Evolutionary conservation across 495 filamentous ascomycete species (phyloP).

Genomic region (Neurospora sp.): DNA sequence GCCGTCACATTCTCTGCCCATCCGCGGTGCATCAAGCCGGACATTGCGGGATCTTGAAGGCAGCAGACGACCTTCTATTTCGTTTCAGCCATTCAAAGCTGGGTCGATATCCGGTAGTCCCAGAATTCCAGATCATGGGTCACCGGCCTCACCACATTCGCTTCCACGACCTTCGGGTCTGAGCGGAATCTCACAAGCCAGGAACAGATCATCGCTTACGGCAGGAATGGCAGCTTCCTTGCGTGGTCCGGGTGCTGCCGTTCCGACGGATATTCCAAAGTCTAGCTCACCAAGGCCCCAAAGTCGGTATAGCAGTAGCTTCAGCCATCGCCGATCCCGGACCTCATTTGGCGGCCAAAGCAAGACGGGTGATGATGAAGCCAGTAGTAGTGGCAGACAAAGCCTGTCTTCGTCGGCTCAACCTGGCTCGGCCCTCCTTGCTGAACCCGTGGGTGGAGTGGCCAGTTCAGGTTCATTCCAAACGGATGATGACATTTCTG

Average conservation of each 20-base stretch:
- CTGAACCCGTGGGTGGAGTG: slow-evolving; percentile 52
- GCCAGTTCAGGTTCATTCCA: slow-evolving; percentile 71
- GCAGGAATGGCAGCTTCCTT: slow-evolving; percentile 56
- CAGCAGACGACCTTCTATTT: slow-evolving; percentile 64
- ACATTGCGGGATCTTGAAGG: slow-evolving; percentile 36
- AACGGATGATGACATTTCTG: slow-evolving; percentile 83
- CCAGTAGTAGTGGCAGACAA: slow-evolving; percentile 74
- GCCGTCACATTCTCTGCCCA: slow-evolving; percentile 36
- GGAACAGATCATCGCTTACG: slow-evolving; percentile 55
- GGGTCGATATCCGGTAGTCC: slow-evolving; percentile 90
- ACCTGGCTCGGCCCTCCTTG: slow-evolving; percentile 73
- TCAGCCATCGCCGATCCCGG: slow-evolving; percentile 59
- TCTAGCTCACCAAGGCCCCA: slow-evolving; percentile 55
- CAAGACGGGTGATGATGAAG: slow-evolving; percentile 66
- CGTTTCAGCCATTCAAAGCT: slow-evolving; percentile 90
- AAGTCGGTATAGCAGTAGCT: slow-evolving; percentile 70
- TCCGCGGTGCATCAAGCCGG: slow-evolving; percentile 21
- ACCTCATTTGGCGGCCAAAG: slow-evolving; percentile 62
- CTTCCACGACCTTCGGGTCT: slow-evolving; percentile 39
- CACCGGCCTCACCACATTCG: slow-evolving; percentile 51
- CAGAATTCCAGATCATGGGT: slow-evolving; percentile 26
- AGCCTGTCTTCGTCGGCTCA: slow-evolving; percentile 79
- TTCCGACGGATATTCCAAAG: slow-evolving; percentile 40
- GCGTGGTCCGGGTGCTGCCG: slow-evolving; percentile 42
- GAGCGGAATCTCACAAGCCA: slow-evolving; percentile 49